Base-by-base conservation (phyloP, 768 basidiomycete genomes). In the Tubosaeta sp. region DNA sequence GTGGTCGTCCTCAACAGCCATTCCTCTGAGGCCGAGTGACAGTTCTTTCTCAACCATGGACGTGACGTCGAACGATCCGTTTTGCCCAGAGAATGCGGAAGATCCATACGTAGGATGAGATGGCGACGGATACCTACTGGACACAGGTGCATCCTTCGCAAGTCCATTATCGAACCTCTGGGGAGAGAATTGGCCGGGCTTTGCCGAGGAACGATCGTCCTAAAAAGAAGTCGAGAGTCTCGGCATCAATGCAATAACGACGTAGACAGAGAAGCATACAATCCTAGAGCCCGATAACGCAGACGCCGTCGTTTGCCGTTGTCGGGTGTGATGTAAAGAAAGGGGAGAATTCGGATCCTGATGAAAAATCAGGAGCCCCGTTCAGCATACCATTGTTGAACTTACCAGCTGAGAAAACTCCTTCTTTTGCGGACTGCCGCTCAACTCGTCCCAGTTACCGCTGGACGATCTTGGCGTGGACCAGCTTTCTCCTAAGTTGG, bases 381-480 rank as follows among this genome's bases (percentile, higher is more conserved):
- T 11, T 56, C 35, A 27, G 18, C 38, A 41, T 8, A 41, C 29
- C 5, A 55, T 43, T 45, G 27, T n/a, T 42, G 36, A 16, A 71
- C 75, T 62, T 36, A 80, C 82, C 69, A 80, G 49, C 55, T 76
- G 70, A 40, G 71, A 66, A 41, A 75, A 72, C 44, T 81, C 80
- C 56, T 76, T 78, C 63, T 74, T 77, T 58, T 76, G 70, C 14
- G 79, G 76, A 51, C 71, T 77, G 49, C 67, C 76, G 46, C 59
- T 70, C 45, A 71, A 55, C 51, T 84, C 84, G 49, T 83, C 85
- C 83, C 84, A 86, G 19, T 77, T 71, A 27, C 76, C 80, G 54
- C 77, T 79, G 14, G 75, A 67, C 24, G 80, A 68, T 41, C 83
- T 72, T 4, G 78, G 67, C 18, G 68, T 52, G n/a, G 69, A 68